Conservation (phyloP, 495 filamentous ascomycete genomes). For the Neurospora tetraspora region DNA sequence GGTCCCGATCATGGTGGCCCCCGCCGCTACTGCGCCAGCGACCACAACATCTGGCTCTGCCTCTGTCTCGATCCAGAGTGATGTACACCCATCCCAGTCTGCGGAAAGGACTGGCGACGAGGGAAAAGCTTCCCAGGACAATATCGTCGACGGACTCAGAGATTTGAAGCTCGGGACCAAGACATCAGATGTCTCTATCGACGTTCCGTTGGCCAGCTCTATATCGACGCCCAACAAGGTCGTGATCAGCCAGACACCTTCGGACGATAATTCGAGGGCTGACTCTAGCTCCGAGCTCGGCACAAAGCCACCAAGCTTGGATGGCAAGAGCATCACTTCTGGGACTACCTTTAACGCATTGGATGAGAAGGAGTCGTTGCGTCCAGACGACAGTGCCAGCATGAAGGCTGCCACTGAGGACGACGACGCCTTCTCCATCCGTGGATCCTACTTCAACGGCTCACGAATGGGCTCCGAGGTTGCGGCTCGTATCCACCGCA, state of each 20-base stretch:
- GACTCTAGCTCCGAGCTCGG: slow-evolving; percentile 64
- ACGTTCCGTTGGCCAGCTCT: slow-evolving; percentile 32
- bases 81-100: slow-evolving; percentile 11
- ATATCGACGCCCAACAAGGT: slow-evolving; percentile 22
- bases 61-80: neutral
- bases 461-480: slow-evolving; percentile 74
- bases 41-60: neutral
- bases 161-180: slow-evolving; percentile 25
- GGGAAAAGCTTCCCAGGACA: slow-evolving; percentile 9
- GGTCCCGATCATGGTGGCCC: neutral
- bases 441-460: slow-evolving; percentile 60
- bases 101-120: neutral
- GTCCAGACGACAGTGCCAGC: slow-evolving; percentile 89
- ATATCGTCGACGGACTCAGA: slow-evolving; percentile 27
- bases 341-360: slow-evolving; percentile 74
- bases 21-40: slow-evolving; percentile 7
- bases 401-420: slow-evolving; percentile 78
- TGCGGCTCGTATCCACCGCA: slow-evolving; percentile 65
- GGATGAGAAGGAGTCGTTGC: slow-evolving; percentile 89
- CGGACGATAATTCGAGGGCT: slow-evolving; percentile 41
- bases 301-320: slow-evolving; percentile 77
- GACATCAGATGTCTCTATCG: slow-evolving; percentile 39
- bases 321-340: slow-evolving; percentile 85
- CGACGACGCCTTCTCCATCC: slow-evolving; percentile 68
- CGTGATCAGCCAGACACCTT: slow-evolving; percentile 30